These are phyloP conservation scores for Helicocarpus griseus DNA, from an alignment of 2,329 filamentous ascomycete genomes.

Conservation along the genomic window DNA sequence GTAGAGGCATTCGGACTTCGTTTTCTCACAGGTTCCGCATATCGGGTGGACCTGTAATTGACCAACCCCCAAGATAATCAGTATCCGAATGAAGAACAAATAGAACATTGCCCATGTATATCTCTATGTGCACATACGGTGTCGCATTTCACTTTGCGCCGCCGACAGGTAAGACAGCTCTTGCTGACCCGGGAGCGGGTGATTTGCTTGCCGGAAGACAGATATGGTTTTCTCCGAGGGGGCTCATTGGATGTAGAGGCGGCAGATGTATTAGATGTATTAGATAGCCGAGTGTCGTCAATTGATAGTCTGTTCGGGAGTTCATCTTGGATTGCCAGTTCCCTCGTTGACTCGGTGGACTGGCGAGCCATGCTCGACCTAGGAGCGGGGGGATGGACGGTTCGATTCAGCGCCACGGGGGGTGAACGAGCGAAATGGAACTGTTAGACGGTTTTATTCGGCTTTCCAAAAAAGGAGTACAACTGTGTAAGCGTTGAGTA, in stretches of 20 bases:
- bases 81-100: background rate
- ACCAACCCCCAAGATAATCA: background rate
- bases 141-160: slow-evolving; percentile 38
- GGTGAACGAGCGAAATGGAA: background rate
- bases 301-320: background rate
- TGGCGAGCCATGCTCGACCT: background rate
- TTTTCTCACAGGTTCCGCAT: slow-evolving; percentile 38
- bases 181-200: slow-evolving; percentile 39
- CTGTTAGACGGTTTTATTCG: background rate
- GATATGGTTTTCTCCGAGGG: background rate
- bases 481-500: too few relatives aligned
- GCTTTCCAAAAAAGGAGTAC: too few relatives aligned
- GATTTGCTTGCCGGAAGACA: slow-evolving; percentile 29
- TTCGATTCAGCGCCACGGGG: background rate
- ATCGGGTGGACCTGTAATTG: slow-evolving; percentile 31
- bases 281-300: background rate
- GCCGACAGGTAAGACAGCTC: slow-evolving; percentile 37
- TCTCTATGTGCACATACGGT: slow-evolving; percentile 7
- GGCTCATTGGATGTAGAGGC: background rate
- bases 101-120: background rate
- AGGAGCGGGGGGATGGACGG: background rate
- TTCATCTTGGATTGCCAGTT: background rate
- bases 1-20: slow-evolving; percentile 34
- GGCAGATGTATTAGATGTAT: background rate
- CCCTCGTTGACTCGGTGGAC: background rate